These are phyloP conservation scores for Barnettozyma vustinii DNA, from an alignment of 805 yeast species.

Conservation along the genomic window DNA sequence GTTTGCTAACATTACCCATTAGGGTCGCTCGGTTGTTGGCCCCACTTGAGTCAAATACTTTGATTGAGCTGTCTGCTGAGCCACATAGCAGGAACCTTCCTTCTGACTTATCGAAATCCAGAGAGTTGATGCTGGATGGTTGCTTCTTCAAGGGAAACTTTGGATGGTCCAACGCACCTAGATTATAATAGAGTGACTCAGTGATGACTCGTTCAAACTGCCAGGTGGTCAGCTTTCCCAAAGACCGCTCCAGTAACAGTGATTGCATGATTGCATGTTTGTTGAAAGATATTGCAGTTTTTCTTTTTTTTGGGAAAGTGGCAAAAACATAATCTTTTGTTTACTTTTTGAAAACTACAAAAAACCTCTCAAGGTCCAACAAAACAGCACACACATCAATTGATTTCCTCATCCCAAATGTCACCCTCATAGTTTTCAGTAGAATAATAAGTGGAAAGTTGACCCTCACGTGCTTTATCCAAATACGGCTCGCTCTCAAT, in stretches of 20 bases:
- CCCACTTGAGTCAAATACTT: conserved; percentile 49
- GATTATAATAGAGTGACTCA: conserved; percentile 21
- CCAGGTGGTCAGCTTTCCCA: conserved; percentile 6
- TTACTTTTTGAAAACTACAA: background rate
- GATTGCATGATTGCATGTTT: conserved; percentile 8
- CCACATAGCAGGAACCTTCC: conserved; percentile 57
- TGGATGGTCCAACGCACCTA: conserved; percentile 18
- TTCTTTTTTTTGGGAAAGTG: background rate
- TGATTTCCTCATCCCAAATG: conserved; percentile 1
- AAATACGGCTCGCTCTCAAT: conserved; percentile 29
- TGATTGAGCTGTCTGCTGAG: conserved; percentile 64
- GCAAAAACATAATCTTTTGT: background rate
- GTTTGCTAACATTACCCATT: conserved; percentile 21
- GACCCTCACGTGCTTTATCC: conserved; percentile 32
- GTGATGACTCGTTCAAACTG: conserved; percentile 17
- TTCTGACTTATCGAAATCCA: conserved; percentile 47
- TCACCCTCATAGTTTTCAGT: background rate
- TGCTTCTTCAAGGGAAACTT: conserved; percentile 16
- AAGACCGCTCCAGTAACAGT: conserved; percentile 10
- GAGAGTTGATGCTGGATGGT: conserved; percentile 44
- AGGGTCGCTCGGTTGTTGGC: conserved; percentile 1
- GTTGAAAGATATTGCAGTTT: no score
- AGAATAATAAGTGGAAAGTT: conserved; percentile 32
- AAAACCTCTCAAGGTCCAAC: background rate
- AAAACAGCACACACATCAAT: background rate